phyloP scores from a whole-genome alignment of 2,329 filamentous ascomycete genomes.

The Claviceps arundinis region DNA sequence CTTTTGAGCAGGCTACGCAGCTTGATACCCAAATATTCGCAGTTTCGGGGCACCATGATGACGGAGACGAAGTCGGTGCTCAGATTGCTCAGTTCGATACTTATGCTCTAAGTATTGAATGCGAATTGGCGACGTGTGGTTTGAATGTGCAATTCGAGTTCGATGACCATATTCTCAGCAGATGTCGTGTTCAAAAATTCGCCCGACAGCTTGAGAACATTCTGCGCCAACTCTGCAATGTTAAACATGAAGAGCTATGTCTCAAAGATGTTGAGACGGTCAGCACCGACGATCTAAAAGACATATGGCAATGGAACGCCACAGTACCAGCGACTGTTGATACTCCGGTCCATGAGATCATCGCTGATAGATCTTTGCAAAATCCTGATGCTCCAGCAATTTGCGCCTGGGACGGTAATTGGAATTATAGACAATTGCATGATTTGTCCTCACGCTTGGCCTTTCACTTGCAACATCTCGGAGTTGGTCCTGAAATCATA shows the following conservation, averaged over 20 bases:
- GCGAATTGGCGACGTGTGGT: neutral
- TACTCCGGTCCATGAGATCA: constrained; percentile 5
- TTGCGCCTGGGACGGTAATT: constrained; percentile 24
- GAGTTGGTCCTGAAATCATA: constrained; percentile 1
- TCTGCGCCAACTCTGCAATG: neutral
- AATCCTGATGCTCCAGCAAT: constrained; percentile 6
- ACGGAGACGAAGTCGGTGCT: neutral
- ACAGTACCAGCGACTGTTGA: constrained; percentile 1
- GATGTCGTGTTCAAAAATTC: neutral
- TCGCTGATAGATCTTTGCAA: neutral
- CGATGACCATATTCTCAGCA: neutral
- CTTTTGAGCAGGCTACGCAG: neutral
- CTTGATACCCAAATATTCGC: neutral
- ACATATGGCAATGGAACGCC: constrained; percentile 6
- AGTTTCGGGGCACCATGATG: neutral
- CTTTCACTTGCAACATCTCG: constrained; percentile 1
- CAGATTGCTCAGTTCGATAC: constrained; percentile 1
- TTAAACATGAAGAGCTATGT: neutral
- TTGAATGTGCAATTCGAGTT: neutral
- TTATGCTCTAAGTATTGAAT: constrained; percentile 2
- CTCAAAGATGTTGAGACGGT: neutral
- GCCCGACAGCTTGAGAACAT: constrained; percentile 2
- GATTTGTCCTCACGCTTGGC: constrained; percentile 5
- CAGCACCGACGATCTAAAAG: constrained; percentile 3
- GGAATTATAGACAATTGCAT: constrained; percentile 22